Evolutionary conservation across 2,329 filamentous ascomycete species (phyloP).

Genomic region (Coleophoma eucalyptorum): DNA sequence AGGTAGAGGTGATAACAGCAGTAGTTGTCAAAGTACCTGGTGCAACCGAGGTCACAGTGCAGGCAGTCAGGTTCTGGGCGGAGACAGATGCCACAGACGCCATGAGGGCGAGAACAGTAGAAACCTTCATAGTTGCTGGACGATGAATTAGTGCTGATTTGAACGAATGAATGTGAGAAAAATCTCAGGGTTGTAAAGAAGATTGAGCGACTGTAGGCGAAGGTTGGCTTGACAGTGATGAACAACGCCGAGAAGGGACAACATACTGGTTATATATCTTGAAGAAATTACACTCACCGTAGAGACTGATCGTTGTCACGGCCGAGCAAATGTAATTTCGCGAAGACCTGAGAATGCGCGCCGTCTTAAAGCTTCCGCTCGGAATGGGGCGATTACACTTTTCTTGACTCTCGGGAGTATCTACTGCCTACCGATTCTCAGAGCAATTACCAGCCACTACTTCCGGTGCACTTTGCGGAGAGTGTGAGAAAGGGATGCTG

Average conservation of each 20-base stretch:
- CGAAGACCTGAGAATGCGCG: neutral
- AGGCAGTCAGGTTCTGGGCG: neutral
- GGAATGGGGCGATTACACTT: neutral
- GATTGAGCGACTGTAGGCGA: neutral
- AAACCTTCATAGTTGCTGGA: neutral
- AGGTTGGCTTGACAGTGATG: neutral
- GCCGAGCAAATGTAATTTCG: neutral
- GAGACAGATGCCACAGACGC: neutral
- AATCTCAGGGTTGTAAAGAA: neutral
- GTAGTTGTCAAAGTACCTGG: constrained; percentile 2
- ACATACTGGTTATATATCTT: neutral
- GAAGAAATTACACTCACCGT: neutral
- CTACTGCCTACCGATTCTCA: neutral
- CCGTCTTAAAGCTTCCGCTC: neutral
- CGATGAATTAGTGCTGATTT: neutral
- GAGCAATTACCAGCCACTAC: neutral
- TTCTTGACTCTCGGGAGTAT: neutral
- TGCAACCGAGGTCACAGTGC: neutral
- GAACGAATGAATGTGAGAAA: constrained; percentile 1
- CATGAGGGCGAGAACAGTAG: neutral
- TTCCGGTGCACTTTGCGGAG: too few relatives aligned
- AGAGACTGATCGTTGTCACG: neutral
- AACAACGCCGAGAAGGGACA: neutral
- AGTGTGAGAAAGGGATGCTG: too few relatives aligned
- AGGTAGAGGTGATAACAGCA: constrained; percentile 2